Base-by-base conservation (phyloP, 169 alveolate genomes). In the Plasmodium vivax region DNA sequence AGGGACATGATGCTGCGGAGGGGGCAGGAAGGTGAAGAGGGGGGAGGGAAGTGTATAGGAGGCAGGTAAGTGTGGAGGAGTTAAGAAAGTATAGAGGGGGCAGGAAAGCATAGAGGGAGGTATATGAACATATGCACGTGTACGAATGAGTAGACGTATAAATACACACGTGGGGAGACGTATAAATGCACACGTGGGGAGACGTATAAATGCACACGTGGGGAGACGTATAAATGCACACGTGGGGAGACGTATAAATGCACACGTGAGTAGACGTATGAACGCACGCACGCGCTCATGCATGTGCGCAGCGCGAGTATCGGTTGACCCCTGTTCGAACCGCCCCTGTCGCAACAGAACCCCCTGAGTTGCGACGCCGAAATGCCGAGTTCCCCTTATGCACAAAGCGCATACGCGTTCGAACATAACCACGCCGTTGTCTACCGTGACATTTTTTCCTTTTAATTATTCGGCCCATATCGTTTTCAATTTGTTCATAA, bases 401-500 rank as follows among this genome's bases (percentile, higher is more conserved):
- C 77, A 23, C 34, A 68, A 68, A 38, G 32, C 43, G 34, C 38
- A 2, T 68, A 68, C 41, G 77, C 77, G 38, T 68, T 68, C 16
- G 77, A 68, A 30, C 77, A 68, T 68, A 30, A 19, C 5, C 32
- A 23, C 38, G 14, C 2, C 16, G 77, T 2, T 68, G 77, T 68
- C 43, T 68, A 23, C n/a, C 27, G 38, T 23, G 27, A 19, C 38
- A 68, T 43, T 80, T 80, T 43, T 32, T 30, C 56, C 56, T 80
- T 43, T 80, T 43, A 80, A 43, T 80, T 27, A 41, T 80, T 80
- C 27, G 16, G n/a, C 56, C 30, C 2, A 80, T 43, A 80, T 41
- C 85, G 36, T 80, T 80, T 80, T 45, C 19, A 36, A 80, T 80
- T 80, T 80, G 71, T 80, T 41, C 36, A 80, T 80, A 80, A 80